A percentile compares a stretch with the other conserved stretches of the same genome.
phyloP scores from a whole-genome alignment of 306 rosid species.

The Lathyrus sativus region DNA sequence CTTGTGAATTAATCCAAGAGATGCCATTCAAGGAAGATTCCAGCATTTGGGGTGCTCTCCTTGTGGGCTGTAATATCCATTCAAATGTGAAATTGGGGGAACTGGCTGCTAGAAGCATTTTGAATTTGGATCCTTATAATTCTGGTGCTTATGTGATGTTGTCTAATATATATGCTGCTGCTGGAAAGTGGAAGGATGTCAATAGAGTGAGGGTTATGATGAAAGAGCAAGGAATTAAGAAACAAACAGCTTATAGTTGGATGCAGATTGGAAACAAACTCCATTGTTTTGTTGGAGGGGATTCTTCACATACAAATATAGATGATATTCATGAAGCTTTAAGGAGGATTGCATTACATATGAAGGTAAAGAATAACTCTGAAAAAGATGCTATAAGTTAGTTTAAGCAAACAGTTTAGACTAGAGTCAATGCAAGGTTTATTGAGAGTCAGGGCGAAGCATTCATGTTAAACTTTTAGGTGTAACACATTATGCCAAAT shows the following conservation, averaged over 20 bases:
- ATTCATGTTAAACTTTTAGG: conserved; percentile 8
- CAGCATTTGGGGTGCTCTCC: conserved; percentile 51
- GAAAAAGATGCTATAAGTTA: conserved; percentile 27
- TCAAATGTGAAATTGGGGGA: conserved; percentile 48
- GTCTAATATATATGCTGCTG: conserved; percentile 54
- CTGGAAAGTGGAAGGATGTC: conserved; percentile 53
- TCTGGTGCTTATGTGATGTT: conserved; percentile 53
- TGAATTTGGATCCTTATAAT: conserved; percentile 44
- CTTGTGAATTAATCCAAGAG: conserved; percentile 41
- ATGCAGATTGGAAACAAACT: conserved; percentile 48
- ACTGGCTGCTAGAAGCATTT: conserved; percentile 43
- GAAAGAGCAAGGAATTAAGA: conserved; percentile 51
- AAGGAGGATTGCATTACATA: conserved; percentile 42
- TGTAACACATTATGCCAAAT: not conserved
- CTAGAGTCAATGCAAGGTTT: not conserved
- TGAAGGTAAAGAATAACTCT: conserved; percentile 36
- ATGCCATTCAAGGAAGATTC: conserved; percentile 49
- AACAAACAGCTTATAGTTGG: conserved; percentile 51
- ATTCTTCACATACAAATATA: conserved; percentile 46
- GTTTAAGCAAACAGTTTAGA: not conserved
- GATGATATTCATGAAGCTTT: conserved; percentile 41
- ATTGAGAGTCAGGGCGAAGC: not conserved
- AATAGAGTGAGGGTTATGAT: conserved; percentile 47
- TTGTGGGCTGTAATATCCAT: conserved; percentile 47
- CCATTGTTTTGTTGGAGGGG: conserved; percentile 50